These are phyloP conservation scores for Cryptococcus hybrid DNA, from an alignment of 1,284 basidiomycete species.

Conservation along the genomic window DNA sequence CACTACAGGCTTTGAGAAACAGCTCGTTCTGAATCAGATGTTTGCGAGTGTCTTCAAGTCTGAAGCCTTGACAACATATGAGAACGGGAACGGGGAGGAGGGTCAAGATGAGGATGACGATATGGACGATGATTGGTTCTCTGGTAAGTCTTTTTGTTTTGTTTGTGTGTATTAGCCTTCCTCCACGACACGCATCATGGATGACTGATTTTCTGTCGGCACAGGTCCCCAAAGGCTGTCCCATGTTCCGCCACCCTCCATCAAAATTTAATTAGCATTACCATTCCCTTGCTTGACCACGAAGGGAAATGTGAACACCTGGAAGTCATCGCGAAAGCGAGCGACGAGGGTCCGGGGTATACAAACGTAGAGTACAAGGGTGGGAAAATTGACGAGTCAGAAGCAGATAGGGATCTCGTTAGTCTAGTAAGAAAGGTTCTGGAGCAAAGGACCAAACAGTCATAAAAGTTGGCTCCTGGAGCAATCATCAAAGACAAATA, in stretches of 20 bases:
- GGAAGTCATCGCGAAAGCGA: background rate
- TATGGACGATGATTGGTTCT: slow-evolving; percentile 4
- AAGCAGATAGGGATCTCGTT: background rate
- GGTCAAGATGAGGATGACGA: background rate
- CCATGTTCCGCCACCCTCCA: background rate
- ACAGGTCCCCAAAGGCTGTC: slow-evolving; percentile 2
- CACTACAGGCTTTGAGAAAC: slow-evolving; percentile 19
- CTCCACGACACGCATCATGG: too few relatives aligned
- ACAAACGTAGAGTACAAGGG: background rate
- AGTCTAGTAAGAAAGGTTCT: background rate
- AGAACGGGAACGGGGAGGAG: background rate
- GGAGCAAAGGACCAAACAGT: background rate
- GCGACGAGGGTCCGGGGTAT: background rate
- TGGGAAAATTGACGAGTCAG: background rate
- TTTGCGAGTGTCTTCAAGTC: slow-evolving; percentile 21
- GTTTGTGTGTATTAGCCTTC: too few relatives aligned
- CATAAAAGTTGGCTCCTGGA: background rate
- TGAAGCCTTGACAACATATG: background rate
- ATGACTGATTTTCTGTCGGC: too few relatives aligned
- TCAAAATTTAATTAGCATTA: background rate
- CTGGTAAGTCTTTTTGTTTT: background rate
- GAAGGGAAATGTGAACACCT: background rate
- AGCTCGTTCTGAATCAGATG: slow-evolving; percentile 31
- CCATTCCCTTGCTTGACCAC: background rate
- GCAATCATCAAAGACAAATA: too few relatives aligned